Percentiles rank a stretch among this genome's conserved stretches.
These are phyloP conservation scores for Astrephomene gubernaculifera DNA, from an alignment of 139 green algal species.

Conservation along the genomic window DNA sequence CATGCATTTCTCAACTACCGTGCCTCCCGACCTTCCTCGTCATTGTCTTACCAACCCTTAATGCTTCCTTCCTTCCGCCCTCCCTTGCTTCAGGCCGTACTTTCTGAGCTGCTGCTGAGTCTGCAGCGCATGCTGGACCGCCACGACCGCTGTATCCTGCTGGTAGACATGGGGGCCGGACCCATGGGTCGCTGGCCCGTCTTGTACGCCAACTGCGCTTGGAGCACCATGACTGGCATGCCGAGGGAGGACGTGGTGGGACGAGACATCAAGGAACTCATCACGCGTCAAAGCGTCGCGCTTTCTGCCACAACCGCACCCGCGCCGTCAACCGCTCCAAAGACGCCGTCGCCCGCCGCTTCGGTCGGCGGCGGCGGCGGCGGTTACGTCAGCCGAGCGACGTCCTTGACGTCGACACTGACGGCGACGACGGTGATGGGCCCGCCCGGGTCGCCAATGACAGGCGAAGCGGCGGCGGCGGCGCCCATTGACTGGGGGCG, in stretches of 20 bases:
- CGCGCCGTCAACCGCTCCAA: background rate
- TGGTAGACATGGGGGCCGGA: slow-evolving; percentile 18
- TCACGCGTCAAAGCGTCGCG: no score
- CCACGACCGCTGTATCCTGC: slow-evolving; percentile 30
- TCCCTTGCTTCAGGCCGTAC: slow-evolving; percentile 9
- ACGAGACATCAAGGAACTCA: slow-evolving; percentile 21
- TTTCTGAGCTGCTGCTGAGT: slow-evolving; percentile 34
- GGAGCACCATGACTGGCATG: slow-evolving; percentile 28
- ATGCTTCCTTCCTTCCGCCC: no score
- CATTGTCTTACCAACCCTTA: no score
- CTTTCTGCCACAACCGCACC: background rate
- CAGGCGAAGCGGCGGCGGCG: background rate
- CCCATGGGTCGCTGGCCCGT: slow-evolving; percentile 28
- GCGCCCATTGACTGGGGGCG: slow-evolving; percentile 5
- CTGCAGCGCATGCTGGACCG: slow-evolving; percentile 38
- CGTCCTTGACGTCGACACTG: background rate
- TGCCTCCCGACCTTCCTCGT: no score
- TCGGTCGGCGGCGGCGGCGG: background rate
- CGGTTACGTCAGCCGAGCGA: background rate
- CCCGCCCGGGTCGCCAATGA: background rate
- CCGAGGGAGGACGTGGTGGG: slow-evolving; percentile 5
- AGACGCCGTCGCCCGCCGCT: background rate
- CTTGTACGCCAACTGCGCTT: slow-evolving; percentile 42
- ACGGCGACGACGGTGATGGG: background rate
- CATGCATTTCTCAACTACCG: no score